Evolutionary conservation across 2,329 filamentous ascomycete genomes (phyloP).

Genomic region (Coniella lustricola): DNA sequence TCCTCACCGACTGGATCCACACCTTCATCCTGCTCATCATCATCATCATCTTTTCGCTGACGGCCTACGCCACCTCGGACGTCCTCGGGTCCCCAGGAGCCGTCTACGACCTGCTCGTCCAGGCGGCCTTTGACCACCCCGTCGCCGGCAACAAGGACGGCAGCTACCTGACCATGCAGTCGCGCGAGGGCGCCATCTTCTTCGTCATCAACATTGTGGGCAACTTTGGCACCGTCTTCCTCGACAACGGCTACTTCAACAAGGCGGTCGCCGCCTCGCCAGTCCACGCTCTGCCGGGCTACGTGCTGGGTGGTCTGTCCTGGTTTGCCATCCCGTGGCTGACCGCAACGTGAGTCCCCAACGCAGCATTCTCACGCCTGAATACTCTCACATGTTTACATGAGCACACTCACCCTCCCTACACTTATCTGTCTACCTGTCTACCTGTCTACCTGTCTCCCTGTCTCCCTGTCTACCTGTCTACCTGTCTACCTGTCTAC

Average conservation of each 20-base stretch:
- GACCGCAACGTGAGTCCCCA: conserved; percentile 56
- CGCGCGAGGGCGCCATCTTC: conserved; percentile 75
- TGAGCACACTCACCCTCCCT: too few relatives aligned
- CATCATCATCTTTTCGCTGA: conserved; percentile 78
- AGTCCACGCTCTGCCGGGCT: conserved; percentile 79
- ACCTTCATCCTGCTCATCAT: conserved; percentile 80
- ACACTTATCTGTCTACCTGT: too few relatives aligned
- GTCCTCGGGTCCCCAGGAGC: conserved; percentile 66
- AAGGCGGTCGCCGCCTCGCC: conserved; percentile 86
- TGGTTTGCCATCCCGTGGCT: conserved; percentile 96
- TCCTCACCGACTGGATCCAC: conserved; percentile 80
- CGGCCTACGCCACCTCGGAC: conserved; percentile 67
- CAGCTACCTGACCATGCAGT: conserved; percentile 82
- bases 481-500: too few relatives aligned
- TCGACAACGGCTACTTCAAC: conserved; percentile 78
- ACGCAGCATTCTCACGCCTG: too few relatives aligned
- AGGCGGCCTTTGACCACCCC: conserved; percentile 62
- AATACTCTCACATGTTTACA: too few relatives aligned
- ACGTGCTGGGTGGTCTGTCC: conserved; percentile 75
- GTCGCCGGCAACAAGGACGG: conserved; percentile 74
- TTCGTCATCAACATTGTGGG: conserved; percentile 84
- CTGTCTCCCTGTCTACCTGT: too few relatives aligned
- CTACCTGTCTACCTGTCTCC: too few relatives aligned
- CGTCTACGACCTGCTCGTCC: conserved; percentile 71
- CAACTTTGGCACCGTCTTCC: conserved; percentile 78